These are phyloP conservation scores for Pseudocercospora fuligena DNA, from an alignment of 2,329 filamentous ascomycete genomes.

Conservation along the genomic window DNA sequence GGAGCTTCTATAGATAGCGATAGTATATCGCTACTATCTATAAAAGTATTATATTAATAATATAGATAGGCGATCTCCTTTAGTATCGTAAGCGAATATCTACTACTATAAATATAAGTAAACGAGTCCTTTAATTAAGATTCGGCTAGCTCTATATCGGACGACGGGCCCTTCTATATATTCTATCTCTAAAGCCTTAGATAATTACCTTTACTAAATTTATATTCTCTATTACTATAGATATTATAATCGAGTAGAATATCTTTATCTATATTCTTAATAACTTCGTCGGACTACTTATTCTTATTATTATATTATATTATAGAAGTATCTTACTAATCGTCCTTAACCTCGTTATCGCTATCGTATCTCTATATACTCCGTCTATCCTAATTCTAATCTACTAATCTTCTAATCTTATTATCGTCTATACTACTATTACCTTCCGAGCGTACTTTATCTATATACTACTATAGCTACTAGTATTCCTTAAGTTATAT, in stretches of 20 bases:
- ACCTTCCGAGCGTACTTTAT: slow-evolving; percentile 3
- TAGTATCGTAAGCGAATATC: no score
- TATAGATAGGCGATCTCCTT: no score
- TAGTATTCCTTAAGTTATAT: neutral
- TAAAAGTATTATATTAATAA: no score
- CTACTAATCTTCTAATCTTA: neutral
- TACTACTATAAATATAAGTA: no score
- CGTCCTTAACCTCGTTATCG: neutral
- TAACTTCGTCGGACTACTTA: neutral
- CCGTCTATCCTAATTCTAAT: neutral
- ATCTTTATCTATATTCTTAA: neutral
- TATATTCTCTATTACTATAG: neutral
- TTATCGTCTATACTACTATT: neutral
- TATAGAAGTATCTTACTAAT: neutral
- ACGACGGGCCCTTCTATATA: no score
- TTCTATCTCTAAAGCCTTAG: neutral
- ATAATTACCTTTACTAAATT: neutral
- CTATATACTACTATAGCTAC: neutral
- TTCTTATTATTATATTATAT: neutral
- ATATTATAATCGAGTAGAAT: neutral
- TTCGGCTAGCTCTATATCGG: no score
- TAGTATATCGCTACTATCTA: no score
- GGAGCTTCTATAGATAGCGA: no score
- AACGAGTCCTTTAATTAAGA: no score
- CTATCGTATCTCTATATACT: neutral